Evolutionary conservation across 257 asterid genomes (phyloP), one percentile per base, ranked within the genome.

Genomic region (Petrea volubilis): DNA sequence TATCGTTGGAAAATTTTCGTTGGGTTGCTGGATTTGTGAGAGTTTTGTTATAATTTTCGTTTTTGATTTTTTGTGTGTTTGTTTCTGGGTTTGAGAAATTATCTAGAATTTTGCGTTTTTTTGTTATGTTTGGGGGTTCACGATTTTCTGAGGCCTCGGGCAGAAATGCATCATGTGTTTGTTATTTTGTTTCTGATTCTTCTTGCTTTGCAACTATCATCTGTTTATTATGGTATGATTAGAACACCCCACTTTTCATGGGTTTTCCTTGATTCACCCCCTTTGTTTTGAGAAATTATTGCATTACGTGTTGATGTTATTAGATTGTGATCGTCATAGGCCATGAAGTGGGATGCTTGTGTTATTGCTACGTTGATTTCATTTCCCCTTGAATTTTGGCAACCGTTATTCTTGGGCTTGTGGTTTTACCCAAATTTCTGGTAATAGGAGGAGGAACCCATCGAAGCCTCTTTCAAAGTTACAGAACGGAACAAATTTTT

Each of bases 1-100:
- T 20, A 15, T 49, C 50, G 51, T 56, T 71, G 74, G 74, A 20
- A n/a, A 29, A 65, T 34, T 5, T 21, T 73, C 15, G 1, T 56
- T 20, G 73, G 59, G 66, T 60, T 71, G 33, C 56, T 40, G 60
- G 56, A 61, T 73, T 78, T 50, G 7, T 60, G 43, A 38, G 58
- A 24, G 9, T 33, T 40, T 24, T 27, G 29, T 52, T 5, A 13
- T 50, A 29, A 4, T 24, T 47, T 10, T 33, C 4, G 52, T 18
- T 49, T 20, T 14, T 34, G 33, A 5, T 60, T 33, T 31, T 62
- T 17, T 2, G 11, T 13, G 43, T 50, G 9, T 13, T 72, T n/a
- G 13, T 17, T 31, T 31, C 18, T 69, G 23, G 53, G 41, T 70
- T 67, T 52, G 74, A 44, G 63, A 25, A 34, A 18, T 25, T 55